phyloP scores from a whole-genome alignment of 129 eudicot species.

The Tagetes erecta region DNA sequence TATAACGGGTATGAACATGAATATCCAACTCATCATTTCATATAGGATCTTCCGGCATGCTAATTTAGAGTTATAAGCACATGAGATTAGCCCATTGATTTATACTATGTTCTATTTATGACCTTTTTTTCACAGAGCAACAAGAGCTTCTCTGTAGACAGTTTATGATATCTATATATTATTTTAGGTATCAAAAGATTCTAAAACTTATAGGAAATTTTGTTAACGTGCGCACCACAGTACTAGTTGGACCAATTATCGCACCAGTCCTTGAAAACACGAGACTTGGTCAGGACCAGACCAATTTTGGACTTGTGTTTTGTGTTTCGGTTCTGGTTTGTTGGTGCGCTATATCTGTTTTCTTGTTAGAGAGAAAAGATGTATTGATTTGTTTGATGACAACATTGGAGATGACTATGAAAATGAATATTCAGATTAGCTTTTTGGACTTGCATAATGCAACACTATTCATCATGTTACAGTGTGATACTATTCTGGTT shows the following conservation, averaged over 20 bases:
- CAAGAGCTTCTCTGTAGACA: constrained; percentile 19
- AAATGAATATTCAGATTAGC: background rate
- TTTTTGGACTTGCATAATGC: background rate
- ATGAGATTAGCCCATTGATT: constrained; percentile 17
- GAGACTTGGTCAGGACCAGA: constrained; percentile 5
- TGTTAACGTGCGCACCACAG: background rate
- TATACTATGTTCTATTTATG: constrained; percentile 13
- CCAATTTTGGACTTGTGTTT: background rate
- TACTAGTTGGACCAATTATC: background rate
- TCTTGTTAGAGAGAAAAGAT: too few species aligned
- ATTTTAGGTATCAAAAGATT: constrained; percentile 11
- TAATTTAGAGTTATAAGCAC: constrained; percentile 15
- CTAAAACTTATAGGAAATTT: background rate
- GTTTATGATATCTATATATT: constrained; percentile 13
- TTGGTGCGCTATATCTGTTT: background rate
- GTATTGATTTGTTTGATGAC: background rate
- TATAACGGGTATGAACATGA: constrained; percentile 90
- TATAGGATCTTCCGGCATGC: constrained; percentile 38
- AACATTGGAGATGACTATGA: background rate
- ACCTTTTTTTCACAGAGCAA: constrained; percentile 15
- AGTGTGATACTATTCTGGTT: background rate
- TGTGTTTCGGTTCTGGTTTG: background rate
- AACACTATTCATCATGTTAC: background rate
- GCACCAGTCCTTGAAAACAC: background rate
- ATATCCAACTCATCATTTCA: constrained; percentile 89